Evolutionary conservation across 176 grass and related monocot genomes (phyloP), one percentile per base, ranked within the genome.

Genomic region (Canna indica): DNA sequence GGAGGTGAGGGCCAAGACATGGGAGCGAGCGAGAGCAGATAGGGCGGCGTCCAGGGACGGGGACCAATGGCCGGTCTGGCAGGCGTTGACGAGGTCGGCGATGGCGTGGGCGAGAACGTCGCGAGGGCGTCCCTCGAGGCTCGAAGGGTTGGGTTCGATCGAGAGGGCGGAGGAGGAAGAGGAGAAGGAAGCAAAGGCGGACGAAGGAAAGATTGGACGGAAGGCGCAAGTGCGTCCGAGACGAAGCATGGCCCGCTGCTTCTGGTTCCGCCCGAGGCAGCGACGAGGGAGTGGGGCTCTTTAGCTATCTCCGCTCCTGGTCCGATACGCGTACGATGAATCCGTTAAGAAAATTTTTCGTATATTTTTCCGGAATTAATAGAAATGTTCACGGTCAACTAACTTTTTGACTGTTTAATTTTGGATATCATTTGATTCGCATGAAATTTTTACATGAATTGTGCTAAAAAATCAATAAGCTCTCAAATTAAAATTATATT

Each of bases 21-120:
- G 28, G 29, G 59, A 70, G 34, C 61, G 53, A 22, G 30, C 64
- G 38, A 44, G 56, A 47, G 39, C 62, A 25, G 73, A 71, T 57
- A 41, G 14, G 14, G 72, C 32, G 5, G 31, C 41, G 18, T 33
- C 34, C 33, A 45, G 31, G 2, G 69, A 71, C 17, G 69, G 18
- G 8, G 46, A 34, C 63, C 63, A 66, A 66, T 11, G 35, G 20
- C 17, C 34, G 63, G 33, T 24, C 1, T 1, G 11, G 33, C 25
- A 9, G 3, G 63, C 16, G 63, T 66, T 66, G 32, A 66, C 63
- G 34, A 66, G 35, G 63, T 41, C 35, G 20, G 63, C 35, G 63
- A 66, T 66, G 35, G 63, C 63, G 63, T 25, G 63, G 20, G 35
- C 63, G 34, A 66, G 35, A 0, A 12, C 32, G 11, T 15, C 27